phyloP scores from a whole-genome alignment of 441 rosid species.

The Euphorbia celastroides region DNA sequence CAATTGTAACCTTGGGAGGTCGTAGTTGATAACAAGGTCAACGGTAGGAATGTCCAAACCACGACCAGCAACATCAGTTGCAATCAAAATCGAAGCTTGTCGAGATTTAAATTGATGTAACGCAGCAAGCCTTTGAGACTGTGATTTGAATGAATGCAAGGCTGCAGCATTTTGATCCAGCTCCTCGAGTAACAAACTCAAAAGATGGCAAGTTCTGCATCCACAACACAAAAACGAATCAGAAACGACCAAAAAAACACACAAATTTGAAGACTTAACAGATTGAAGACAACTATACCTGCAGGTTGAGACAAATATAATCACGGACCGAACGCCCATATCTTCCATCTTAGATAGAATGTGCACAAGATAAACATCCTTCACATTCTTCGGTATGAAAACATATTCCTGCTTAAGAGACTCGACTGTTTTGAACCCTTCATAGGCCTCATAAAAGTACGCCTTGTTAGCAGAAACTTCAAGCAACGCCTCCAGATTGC shows the following conservation, averaged over 20 bases:
- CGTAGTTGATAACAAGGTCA: constrained; percentile 90
- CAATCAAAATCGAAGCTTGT: constrained; percentile 64
- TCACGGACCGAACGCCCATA: constrained; percentile 79
- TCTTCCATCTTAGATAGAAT: constrained; percentile 78
- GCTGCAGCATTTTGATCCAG: constrained; percentile 74
- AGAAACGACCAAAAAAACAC: not conserved
- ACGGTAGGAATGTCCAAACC: constrained; percentile 97
- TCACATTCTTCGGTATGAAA: constrained; percentile 64
- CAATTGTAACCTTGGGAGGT: constrained; percentile 67
- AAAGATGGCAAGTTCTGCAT: constrained; percentile 63
- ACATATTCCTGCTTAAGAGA: constrained; percentile 78
- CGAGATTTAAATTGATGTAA: constrained; percentile 85
- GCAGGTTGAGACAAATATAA: constrained; percentile 93
- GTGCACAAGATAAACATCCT: constrained; percentile 77
- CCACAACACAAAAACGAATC: not conserved
- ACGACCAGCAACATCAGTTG: constrained; percentile 94
- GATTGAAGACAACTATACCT: constrained; percentile 38
- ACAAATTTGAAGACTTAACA: not conserved
- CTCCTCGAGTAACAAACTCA: constrained; percentile 78
- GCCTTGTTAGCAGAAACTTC: constrained; percentile 83
- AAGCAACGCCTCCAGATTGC: constrained; percentile 60
- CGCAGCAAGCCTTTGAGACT: constrained; percentile 71
- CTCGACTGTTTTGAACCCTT: constrained; percentile 87
- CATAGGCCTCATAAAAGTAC: constrained; percentile 89
- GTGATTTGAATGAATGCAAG: constrained; percentile 75